Evolutionary conservation across 805 yeast genomes (phyloP).

Genomic region (Clavispora santaluciae): DNA sequence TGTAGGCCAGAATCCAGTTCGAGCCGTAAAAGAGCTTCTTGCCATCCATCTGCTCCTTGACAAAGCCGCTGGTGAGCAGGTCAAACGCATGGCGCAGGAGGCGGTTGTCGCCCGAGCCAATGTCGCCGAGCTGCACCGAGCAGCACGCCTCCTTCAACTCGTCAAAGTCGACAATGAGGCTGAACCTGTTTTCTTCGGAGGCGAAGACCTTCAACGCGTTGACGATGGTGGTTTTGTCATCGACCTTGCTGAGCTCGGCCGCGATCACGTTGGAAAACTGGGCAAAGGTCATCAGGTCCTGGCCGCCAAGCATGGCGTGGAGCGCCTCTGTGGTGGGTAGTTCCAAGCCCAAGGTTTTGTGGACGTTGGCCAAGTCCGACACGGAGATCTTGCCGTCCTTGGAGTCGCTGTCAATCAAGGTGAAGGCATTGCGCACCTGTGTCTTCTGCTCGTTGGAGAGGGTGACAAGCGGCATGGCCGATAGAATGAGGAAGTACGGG

Average conservation of each 20-base stretch:
- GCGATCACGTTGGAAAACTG: constrained; percentile 63
- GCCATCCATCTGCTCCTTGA: constrained; percentile 52
- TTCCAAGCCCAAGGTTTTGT: constrained; percentile 48
- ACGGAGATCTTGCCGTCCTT: constrained; percentile 62
- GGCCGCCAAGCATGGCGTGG: constrained; percentile 45
- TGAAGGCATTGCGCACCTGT: constrained; percentile 69
- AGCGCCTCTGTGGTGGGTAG: constrained; percentile 41
- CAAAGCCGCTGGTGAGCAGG: constrained; percentile 50
- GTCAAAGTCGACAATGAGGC: constrained; percentile 42
- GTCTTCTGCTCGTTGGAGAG: constrained; percentile 61
- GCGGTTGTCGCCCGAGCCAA: constrained; percentile 44
- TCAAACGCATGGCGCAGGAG: constrained; percentile 43
- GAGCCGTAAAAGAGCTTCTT: constrained; percentile 55
- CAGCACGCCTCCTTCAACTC: constrained; percentile 47
- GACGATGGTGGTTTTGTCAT: constrained; percentile 44
- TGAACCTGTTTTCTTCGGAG: constrained; percentile 25
- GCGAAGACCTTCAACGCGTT: constrained; percentile 58
- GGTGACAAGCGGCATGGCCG: constrained; percentile 24
- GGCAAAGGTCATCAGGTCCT: constrained; percentile 53
- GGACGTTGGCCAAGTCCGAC: constrained; percentile 51
- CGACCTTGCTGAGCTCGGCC: constrained; percentile 47
- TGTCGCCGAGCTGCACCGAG: constrained; percentile 41
- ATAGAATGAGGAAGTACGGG: neutral
- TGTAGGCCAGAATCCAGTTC: constrained; percentile 55
- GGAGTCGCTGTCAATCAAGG: constrained; percentile 71